A percentile compares a stretch with the other conserved stretches of the same genome.
Conservation (phyloP, 2,329 filamentous ascomycete species). For the Graphilbum sp. region DNA sequence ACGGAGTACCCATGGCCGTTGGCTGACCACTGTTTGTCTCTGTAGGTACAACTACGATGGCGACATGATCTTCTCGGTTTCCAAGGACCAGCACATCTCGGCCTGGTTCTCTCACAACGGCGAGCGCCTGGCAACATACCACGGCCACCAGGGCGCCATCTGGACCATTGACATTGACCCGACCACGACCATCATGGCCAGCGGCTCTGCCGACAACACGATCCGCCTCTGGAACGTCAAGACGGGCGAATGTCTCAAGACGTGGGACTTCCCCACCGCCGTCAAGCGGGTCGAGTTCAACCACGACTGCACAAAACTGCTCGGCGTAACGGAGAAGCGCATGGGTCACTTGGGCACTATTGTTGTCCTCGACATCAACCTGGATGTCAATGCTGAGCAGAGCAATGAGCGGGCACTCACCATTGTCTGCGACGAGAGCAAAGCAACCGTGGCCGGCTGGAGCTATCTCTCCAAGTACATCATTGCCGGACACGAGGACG, state of each 20-base stretch:
- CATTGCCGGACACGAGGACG: slow-evolving; percentile 94
- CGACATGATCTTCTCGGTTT: slow-evolving; percentile 35
- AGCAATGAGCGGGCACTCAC: slow-evolving; percentile 64
- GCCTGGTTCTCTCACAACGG: slow-evolving; percentile 96
- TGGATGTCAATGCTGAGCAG: slow-evolving; percentile 71
- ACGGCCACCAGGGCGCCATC: slow-evolving; percentile 92
- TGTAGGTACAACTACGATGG: slow-evolving; percentile 78
- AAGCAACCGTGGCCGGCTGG: slow-evolving; percentile 95
- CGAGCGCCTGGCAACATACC: slow-evolving; percentile 91
- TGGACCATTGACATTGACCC: slow-evolving; percentile 98
- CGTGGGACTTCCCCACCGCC: slow-evolving; percentile 92
- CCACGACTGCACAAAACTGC: slow-evolving; percentile 75
- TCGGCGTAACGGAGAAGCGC: slow-evolving; percentile 96
- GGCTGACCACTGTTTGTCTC: too few species aligned
- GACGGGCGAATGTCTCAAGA: slow-evolving; percentile 84
- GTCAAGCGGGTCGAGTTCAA: slow-evolving; percentile 98
- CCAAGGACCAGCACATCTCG: slow-evolving; percentile 50
- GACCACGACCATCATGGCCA: slow-evolving; percentile 79
- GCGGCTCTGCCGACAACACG: slow-evolving; percentile 94
- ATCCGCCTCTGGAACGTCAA: slow-evolving; percentile 94
- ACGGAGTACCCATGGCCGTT: too few species aligned
- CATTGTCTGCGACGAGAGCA: slow-evolving; percentile 90
- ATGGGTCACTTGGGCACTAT: slow-evolving; percentile 94
- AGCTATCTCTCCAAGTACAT: slow-evolving; percentile 92
- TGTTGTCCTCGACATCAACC: slow-evolving; percentile 76